Base-by-base conservation (phyloP, 495 filamentous ascomycete genomes). In the Xylaria castorea region DNA sequence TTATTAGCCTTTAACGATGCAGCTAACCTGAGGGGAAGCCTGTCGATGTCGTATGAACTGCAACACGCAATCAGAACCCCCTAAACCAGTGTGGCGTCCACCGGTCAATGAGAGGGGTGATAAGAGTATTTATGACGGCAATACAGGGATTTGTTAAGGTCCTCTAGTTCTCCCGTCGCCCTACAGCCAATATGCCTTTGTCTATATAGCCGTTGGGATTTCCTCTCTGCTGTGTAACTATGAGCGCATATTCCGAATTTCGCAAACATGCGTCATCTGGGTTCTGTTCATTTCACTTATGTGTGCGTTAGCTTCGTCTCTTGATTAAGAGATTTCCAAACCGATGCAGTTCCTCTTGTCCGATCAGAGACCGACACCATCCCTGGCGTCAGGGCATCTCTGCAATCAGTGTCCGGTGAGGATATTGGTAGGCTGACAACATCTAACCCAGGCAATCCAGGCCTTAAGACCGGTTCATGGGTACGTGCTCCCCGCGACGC, bases 21-120 rank as follows among this genome's bases (percentile, higher is more conserved):
- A 61, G 57, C 53, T 51, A 34, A 11, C 25, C 55, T 70, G 69
- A 71, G 69, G 69, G 69, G 69, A 65, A 71, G 69, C 60, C 46
- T 64, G 69, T 57, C 46, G 32, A 55, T 11, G 69, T 71, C 40
- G 68, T 42, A 55, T 71, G 30, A 40, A 27, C 34, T 27, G 40
- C 67, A 40, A 20, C 51, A 32, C 62, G 22, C 48, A 57, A 57
- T 27, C 50, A 46, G 32, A 38, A 7, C 18, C 34, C 66, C 66
- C 68, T 61, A n/a, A 32, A 51, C 53, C 25, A 34, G 32, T 8
- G 57, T 62, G 55, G 27, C 12, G 53, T 30, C 40, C 55, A 18
- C 18, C 48, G 34, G 40, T 34, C 34, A 32, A 44, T 68, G 22
- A 32, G 14, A 25, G 6, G 3, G 42, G 22, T 3, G 27, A 42